Evolutionary conservation across 495 filamentous ascomycete genomes (phyloP).

Genomic region (Barbatosphaeria neglecta): DNA sequence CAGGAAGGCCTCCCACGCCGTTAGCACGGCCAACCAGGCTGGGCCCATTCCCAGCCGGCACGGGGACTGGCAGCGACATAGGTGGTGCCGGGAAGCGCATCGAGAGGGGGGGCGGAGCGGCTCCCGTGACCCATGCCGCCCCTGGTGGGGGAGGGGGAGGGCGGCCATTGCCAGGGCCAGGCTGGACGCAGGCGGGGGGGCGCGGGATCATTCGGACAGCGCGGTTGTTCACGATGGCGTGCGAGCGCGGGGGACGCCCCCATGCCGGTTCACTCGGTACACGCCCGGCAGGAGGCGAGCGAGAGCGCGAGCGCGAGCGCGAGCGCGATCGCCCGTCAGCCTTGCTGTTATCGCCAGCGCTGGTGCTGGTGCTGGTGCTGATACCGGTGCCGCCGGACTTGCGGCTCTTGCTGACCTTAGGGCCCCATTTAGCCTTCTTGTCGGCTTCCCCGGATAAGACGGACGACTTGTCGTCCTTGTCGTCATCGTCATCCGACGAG

Average conservation of each 20-base stretch:
- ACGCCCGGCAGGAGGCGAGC: slow-evolving; percentile 5
- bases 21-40: too few relatives aligned
- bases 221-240: not conserved
- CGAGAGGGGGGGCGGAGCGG: not conserved
- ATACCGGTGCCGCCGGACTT: too few relatives aligned
- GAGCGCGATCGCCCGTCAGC: slow-evolving; percentile 6
- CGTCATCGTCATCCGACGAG: slow-evolving; percentile 6
- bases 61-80: not conserved
- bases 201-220: not conserved
- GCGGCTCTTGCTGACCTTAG: not conserved
- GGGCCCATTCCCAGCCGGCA: too few relatives aligned
- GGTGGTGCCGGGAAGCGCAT: not conserved
- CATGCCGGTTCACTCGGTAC: not conserved
- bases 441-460: not conserved
- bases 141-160: not conserved
- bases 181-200: not conserved
- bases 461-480: not conserved
- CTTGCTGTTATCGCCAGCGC: not conserved
- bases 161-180: not conserved
- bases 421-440: not conserved
- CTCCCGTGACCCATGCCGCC: not conserved
- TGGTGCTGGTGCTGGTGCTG: too few relatives aligned
- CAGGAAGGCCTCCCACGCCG: too few relatives aligned
- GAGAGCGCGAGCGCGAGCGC: slow-evolving; percentile 19
- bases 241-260: not conserved